Conservation (phyloP, 1,139 yeast species). For the Yamadazyma aaseri region DNA sequence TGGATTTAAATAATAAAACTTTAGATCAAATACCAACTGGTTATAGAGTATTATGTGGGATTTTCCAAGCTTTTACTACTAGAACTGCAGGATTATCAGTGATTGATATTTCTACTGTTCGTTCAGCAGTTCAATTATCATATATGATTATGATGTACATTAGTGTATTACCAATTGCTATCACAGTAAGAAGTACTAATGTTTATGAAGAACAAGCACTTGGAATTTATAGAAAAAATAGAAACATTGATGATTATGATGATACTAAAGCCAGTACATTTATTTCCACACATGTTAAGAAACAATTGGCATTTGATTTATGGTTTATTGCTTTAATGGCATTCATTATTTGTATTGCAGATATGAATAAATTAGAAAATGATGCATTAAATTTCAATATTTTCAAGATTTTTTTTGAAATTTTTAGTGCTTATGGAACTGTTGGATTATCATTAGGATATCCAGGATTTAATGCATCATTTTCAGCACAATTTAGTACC, state of each 20-base stretch:
- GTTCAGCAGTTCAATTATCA: constrained; percentile 90
- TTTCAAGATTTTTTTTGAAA: constrained; percentile 78
- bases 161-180: constrained; percentile 92
- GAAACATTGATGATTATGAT: constrained; percentile 10
- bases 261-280: constrained; percentile 43
- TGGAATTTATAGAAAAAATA: constrained; percentile 69
- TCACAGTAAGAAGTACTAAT: constrained; percentile 92
- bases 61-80: constrained; percentile 88
- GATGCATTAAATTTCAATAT: constrained; percentile 55
- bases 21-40: constrained; percentile 58
- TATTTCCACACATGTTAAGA: constrained; percentile 84
- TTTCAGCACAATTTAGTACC: constrained; percentile 67
- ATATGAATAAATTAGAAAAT: constrained; percentile 58
- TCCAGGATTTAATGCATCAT: constrained; percentile 63
- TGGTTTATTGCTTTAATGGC: constrained; percentile 91
- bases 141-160: constrained; percentile 98
- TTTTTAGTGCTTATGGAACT: constrained; percentile 93
- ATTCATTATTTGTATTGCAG: constrained; percentile 83
- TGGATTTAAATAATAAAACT: constrained; percentile 60
- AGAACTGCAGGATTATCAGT: constrained; percentile 91
- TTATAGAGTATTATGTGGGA: constrained; percentile 71
- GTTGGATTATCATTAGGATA: constrained; percentile 90
- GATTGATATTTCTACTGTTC: constrained; percentile 64
- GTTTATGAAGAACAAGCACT: constrained; percentile 96
- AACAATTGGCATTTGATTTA: constrained; percentile 88